Conservation (phyloP, 352 stramenopile genomes). For the Phytophthora agathidicida region DNA sequence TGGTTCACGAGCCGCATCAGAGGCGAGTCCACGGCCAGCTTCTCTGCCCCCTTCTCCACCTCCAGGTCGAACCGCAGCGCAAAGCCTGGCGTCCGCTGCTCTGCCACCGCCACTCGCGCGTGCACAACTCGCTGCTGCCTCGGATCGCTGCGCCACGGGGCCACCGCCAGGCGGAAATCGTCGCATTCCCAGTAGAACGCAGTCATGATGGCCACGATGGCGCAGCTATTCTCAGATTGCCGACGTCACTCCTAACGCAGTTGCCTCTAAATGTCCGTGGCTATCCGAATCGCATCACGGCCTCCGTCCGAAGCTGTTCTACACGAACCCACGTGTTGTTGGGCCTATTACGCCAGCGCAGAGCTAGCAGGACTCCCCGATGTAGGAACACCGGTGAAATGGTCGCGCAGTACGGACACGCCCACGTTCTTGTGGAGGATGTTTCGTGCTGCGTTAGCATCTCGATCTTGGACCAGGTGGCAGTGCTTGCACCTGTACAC, state of each 20-base stretch:
- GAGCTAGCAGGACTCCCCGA: too few species aligned
- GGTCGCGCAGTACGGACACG: too few species aligned
- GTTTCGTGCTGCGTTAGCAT: too few species aligned
- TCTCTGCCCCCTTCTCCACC: conserved; percentile 2
- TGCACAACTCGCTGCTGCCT: conserved; percentile 25
- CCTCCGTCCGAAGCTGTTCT: too few species aligned
- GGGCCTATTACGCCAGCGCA: too few species aligned
- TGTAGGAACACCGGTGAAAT: too few species aligned
- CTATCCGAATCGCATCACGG: too few species aligned
- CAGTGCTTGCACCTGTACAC: too few species aligned
- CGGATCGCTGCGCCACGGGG: conserved; percentile 22
- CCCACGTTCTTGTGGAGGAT: too few species aligned
- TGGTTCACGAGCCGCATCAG: conserved; percentile 48
- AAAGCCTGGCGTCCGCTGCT: conserved; percentile 46
- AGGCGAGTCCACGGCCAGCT: not conserved
- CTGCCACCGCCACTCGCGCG: conserved; percentile 34
- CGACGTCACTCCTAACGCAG: conserved; percentile 14
- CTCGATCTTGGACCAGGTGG: too few species aligned
- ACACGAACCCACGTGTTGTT: too few species aligned
- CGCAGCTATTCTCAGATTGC: conserved; percentile 12
- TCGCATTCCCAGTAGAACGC: conserved; percentile 29
- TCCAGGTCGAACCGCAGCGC: conserved; percentile 48
- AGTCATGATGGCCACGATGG: conserved; percentile 13
- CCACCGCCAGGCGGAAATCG: conserved; percentile 25
- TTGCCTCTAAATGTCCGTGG: too few species aligned